A percentile compares a stretch with the other conserved stretches of the same genome.
phyloP scores from a whole-genome alignment of 2,329 filamentous ascomycete genomes.

The Aspergillus awamori region DNA sequence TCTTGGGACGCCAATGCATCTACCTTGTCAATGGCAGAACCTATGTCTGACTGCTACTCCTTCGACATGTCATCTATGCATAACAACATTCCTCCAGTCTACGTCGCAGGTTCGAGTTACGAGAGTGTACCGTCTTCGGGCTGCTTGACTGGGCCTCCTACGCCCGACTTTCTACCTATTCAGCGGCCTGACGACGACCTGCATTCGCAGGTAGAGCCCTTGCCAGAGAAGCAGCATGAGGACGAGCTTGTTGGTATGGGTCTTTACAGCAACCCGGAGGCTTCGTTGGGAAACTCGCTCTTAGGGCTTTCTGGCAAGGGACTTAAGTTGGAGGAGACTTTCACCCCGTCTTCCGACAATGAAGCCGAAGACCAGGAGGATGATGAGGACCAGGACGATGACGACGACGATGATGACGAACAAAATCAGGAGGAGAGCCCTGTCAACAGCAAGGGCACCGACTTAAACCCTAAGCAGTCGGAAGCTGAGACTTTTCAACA shows the following conservation, averaged over 20 bases:
- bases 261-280: slow-evolving; percentile 73
- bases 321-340: slow-evolving; percentile 79
- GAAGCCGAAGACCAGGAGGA: slow-evolving; percentile 61
- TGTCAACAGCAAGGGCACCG: slow-evolving; percentile 8
- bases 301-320: slow-evolving; percentile 67
- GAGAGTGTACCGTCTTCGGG: slow-evolving; percentile 41
- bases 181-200: slow-evolving; percentile 36
- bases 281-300: slow-evolving; percentile 59
- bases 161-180: slow-evolving; percentile 43
- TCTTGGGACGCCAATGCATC: slow-evolving; percentile 29
- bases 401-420: slow-evolving; percentile 19
- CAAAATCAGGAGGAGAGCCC: slow-evolving; percentile 18
- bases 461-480: slow-evolving; percentile 16
- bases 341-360: slow-evolving; percentile 64
- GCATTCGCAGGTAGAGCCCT: slow-evolving; percentile 36
- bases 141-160: slow-evolving; percentile 39
- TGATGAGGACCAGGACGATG: slow-evolving; percentile 55
- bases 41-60: slow-evolving; percentile 34
- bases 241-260: slow-evolving; percentile 82
- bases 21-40: slow-evolving; percentile 27
- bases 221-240: slow-evolving; percentile 61
- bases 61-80: slow-evolving; percentile 39
- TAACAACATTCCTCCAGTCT: slow-evolving; percentile 35
- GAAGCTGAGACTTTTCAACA: slow-evolving; percentile 21
- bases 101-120: slow-evolving; percentile 35